phyloP scores from a whole-genome alignment of 768 basidiomycete species.

The Lactarius trivialis region DNA sequence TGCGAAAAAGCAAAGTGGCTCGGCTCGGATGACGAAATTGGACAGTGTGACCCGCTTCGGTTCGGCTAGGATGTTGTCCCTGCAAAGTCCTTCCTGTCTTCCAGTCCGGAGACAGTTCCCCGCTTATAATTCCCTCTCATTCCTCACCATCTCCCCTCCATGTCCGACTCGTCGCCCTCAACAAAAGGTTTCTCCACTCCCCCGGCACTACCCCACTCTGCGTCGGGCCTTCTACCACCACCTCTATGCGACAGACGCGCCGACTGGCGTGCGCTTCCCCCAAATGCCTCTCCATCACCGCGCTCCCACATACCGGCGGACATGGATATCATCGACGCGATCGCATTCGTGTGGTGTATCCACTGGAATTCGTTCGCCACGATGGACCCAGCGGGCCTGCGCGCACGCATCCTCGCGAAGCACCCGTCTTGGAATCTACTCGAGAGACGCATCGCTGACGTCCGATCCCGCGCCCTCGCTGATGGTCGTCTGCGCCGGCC shows the following conservation, averaged over 20 bases:
- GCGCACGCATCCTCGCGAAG: conserved; percentile 12
- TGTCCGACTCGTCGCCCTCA: background rate
- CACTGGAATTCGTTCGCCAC: conserved; percentile 22
- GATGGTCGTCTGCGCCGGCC: conserved; percentile 18
- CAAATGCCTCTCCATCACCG: conserved; percentile 8
- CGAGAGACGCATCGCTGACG: conserved; percentile 13
- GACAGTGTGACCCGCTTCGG: background rate
- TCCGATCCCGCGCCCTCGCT: conserved; percentile 9
- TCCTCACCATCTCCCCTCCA: background rate
- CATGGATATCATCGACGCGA: conserved; percentile 16
- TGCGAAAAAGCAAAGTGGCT: background rate
- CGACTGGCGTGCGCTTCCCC: conserved; percentile 19
- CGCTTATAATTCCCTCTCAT: background rate
- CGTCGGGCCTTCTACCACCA: background rate
- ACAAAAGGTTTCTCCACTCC: background rate
- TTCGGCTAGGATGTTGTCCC: background rate
- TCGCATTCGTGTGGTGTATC: conserved; percentile 19
- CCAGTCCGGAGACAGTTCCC: background rate
- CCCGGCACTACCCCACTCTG: background rate
- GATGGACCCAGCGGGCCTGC: conserved; percentile 11
- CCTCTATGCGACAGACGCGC: background rate
- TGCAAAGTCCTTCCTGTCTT: background rate
- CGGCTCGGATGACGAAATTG: background rate
- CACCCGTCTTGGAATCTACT: conserved; percentile 11
- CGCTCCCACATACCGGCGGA: conserved; percentile 17